These are phyloP conservation scores for Chaetomium globosum DNA, from an alignment of 2,329 filamentous ascomycete genomes.

Conservation along the genomic window DNA sequence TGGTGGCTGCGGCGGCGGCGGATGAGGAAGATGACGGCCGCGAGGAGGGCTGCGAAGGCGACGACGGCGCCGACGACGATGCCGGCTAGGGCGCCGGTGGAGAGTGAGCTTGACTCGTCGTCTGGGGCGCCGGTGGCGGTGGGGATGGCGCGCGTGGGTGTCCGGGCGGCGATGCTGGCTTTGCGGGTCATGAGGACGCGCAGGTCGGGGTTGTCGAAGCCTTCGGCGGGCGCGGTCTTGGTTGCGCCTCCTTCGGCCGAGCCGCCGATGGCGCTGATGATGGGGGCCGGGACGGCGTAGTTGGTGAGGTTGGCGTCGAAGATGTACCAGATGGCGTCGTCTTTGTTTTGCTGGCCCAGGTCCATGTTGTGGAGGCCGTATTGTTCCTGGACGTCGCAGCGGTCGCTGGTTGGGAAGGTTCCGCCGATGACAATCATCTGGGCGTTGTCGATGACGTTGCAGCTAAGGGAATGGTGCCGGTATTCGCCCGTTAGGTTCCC, in stretches of 20 bases:
- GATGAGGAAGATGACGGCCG: slow-evolving; percentile 41
- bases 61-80: slow-evolving; percentile 47
- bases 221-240: slow-evolving; percentile 50
- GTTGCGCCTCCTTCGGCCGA: slow-evolving; percentile 57
- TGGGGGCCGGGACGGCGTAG: slow-evolving; percentile 57
- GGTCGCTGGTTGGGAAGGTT: slow-evolving; percentile 52
- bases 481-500: slow-evolving; percentile 45
- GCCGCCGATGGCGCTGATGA: slow-evolving; percentile 56
- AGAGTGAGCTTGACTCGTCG: slow-evolving; percentile 32
- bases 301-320: slow-evolving; percentile 53
- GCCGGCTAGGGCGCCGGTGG: slow-evolving; percentile 49
- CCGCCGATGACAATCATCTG: slow-evolving; percentile 69
- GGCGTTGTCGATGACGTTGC: slow-evolving; percentile 57
- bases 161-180: slow-evolving; percentile 50
- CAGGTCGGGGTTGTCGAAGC: slow-evolving; percentile 57
- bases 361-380: slow-evolving; percentile 62
- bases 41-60: slow-evolving; percentile 38
- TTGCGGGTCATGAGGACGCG: slow-evolving; percentile 56
- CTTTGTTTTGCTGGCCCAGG: slow-evolving; percentile 53
- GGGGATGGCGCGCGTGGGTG: slow-evolving; percentile 52
- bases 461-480: slow-evolving; percentile 59
- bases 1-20: slow-evolving; percentile 32
- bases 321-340: slow-evolving; percentile 53
- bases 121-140: slow-evolving; percentile 28
- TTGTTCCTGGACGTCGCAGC: slow-evolving; percentile 56